Percentiles rank a stretch among this genome's conserved stretches.
Evolutionary conservation across 306 rosid species (phyloP).

Genomic region (Trichosanthes truncata): DNA sequence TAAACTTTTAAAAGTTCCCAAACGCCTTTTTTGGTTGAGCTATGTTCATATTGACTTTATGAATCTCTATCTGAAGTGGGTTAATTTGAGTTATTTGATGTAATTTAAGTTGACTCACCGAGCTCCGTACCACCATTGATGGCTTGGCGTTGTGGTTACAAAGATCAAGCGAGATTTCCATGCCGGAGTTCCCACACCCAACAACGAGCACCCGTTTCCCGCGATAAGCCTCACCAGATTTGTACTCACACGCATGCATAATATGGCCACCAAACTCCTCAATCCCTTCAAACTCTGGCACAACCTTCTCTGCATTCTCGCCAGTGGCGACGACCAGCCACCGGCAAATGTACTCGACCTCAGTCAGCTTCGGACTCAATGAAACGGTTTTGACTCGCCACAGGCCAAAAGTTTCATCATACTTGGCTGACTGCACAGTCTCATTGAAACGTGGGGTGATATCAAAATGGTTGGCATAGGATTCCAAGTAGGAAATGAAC

Average conservation of each 20-base stretch:
- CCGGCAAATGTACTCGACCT: slow-evolving; percentile 76
- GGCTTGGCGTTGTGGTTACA: slow-evolving; percentile 66
- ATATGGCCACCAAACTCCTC: slow-evolving; percentile 61
- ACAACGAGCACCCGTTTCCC: slow-evolving; percentile 66
- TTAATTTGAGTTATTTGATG: background rate
- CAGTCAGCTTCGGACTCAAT: slow-evolving; percentile 9
- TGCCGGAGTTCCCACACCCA: slow-evolving; percentile 93
- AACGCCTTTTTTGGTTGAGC: background rate
- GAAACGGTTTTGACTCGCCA: slow-evolving; percentile 66
- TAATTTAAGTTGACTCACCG: slow-evolving; percentile 43
- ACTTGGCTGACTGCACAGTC: slow-evolving; percentile 79
- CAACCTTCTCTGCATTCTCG: slow-evolving; percentile 72
- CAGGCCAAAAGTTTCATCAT: slow-evolving; percentile 65
- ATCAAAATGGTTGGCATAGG: slow-evolving; percentile 59
- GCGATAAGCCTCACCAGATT: slow-evolving; percentile 41
- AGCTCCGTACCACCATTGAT: slow-evolving; percentile 81
- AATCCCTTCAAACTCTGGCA: slow-evolving; percentile 67
- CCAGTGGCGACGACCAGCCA: slow-evolving; percentile 98
- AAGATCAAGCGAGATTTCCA: slow-evolving; percentile 94
- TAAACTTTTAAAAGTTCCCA: background rate
- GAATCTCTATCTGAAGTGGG: background rate
- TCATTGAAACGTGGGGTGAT: slow-evolving; percentile 73
- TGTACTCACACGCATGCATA: slow-evolving; percentile 77
- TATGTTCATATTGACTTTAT: background rate
- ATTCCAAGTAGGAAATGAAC: slow-evolving; percentile 68